Evolutionary conservation across 495 filamentous ascomycete genomes (phyloP), one percentile per base, ranked within the genome.

Genomic region (Penicillium cinerascens): DNA sequence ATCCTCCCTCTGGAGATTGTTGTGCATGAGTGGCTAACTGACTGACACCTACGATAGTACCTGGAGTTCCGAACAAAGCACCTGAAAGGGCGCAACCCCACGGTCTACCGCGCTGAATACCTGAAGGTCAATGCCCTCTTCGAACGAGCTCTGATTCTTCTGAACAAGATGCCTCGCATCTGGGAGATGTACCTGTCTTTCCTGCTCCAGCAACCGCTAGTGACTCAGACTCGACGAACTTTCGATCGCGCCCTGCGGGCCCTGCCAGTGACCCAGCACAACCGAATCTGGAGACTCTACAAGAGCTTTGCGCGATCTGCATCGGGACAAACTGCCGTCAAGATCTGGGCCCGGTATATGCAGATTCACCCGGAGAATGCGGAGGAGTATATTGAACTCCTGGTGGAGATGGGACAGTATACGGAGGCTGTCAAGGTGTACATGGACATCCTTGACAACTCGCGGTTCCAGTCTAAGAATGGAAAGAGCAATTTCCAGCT

Each of bases 131-230:
- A 99, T 67, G 81, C 91, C 42, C 82, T 97, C 25, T 99, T 96
- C 61, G 95, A 99, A 71, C 83, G 90, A 57, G 92, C 95, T 9
- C 75, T 99, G 33, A 88, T 97, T 54, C 79, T 99, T 8, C 81
- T 99, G 57, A 97, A 97, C 75, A 99, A 99, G 72, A 99, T 99
- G 95, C 95, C 95, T 42, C 80, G 83, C 53, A 93, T 97, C 63
- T 99, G 95, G 95, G 91, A 96, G 71, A 91, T 97, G 87, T 99
- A 96, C 66, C 83, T 99, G 39, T 82, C 82, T 35, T 97, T 97
- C 65, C 74, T 97, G 56, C 82, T 92, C 61, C 82, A 89, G 58
- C 95, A 97, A 63, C 95, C 95, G 7, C 76, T 96, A 36, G 84
- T 97, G 40, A 96, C 91, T n/a, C 81, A 85, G 58, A 96, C 92